phyloP scores from a whole-genome alignment of 441 rosid species.

The Pelargonium citronellum region DNA sequence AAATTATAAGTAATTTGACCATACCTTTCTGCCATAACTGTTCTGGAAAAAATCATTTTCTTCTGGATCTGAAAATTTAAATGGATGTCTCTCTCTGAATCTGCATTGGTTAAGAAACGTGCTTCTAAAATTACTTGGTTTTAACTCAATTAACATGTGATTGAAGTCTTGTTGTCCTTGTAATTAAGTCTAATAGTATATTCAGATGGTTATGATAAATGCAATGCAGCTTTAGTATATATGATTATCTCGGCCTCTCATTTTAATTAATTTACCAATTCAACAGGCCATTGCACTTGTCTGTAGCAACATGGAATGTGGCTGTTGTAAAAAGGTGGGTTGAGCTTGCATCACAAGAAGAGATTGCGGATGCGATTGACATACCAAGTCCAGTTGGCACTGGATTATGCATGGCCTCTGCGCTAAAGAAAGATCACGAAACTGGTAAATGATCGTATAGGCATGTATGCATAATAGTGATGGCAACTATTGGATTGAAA shows the following conservation, averaged over 20 bases:
- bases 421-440: conserved; percentile 87
- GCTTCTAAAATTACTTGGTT: too few relatives aligned
- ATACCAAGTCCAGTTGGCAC: conserved; percentile 80
- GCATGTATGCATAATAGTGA: neutral
- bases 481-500: conserved; percentile 4
- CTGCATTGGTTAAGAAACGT: neutral
- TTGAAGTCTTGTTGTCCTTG: neutral
- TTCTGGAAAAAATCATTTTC: neutral
- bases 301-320: conserved; percentile 87
- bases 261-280: conserved; percentile 20
- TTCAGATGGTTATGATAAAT: neutral
- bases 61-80: too few relatives aligned
- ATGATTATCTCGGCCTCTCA: conserved; percentile 15
- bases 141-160: neutral
- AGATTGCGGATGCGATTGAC: conserved; percentile 67
- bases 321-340: conserved; percentile 89
- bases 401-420: conserved; percentile 92
- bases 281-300: conserved; percentile 87
- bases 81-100: neutral
- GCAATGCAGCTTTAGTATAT: conserved; percentile 1
- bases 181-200: neutral
- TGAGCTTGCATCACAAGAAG: conserved; percentile 68
- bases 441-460: conserved; percentile 49
- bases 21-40: neutral
- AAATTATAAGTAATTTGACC: neutral